phyloP scores from a whole-genome alignment of 2,329 filamentous ascomycete genomes.

The Escovopsis sp. region DNA sequence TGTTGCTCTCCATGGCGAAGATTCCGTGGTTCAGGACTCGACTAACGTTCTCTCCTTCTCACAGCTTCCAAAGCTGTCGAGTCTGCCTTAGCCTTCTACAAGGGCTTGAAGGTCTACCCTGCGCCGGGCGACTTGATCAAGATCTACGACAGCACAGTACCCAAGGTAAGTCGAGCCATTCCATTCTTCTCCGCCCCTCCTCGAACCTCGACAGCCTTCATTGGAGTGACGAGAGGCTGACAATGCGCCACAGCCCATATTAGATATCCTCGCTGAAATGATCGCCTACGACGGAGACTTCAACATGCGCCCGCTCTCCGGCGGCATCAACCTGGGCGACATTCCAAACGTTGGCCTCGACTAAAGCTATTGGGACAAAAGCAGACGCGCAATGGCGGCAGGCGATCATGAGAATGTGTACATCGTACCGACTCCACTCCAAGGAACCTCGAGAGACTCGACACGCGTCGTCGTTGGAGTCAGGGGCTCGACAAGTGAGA shows the following conservation, averaged over 20 bases:
- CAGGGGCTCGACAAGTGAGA: too few relatives aligned
- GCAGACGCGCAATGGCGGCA: background rate
- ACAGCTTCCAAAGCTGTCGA: constrained; percentile 57
- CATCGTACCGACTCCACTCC: constrained; percentile 1
- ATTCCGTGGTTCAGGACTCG: too few relatives aligned
- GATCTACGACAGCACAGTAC: constrained; percentile 97
- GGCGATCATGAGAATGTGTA: too few relatives aligned
- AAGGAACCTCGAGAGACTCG: constrained; percentile 1
- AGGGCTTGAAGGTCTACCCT: constrained; percentile 95
- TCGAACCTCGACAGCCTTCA: too few relatives aligned
- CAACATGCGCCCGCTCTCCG: constrained; percentile 34
- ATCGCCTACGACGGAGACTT: constrained; percentile 76
- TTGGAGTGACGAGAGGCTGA: background rate
- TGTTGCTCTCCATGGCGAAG: too few relatives aligned
- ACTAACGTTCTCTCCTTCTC: background rate
- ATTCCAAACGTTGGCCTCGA: constrained; percentile 39
- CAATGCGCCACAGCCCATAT: constrained; percentile 47
- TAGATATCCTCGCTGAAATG: constrained; percentile 96
- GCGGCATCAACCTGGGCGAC: constrained; percentile 28
- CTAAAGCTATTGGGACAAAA: constrained; percentile 19
- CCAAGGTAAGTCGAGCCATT: constrained; percentile 68
- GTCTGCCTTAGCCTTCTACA: constrained; percentile 91
- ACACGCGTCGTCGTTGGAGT: background rate
- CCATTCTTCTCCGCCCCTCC: background rate
- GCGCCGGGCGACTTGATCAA: constrained; percentile 81